These are phyloP conservation scores for Backusella psychrophila DNA, from an alignment of 192 early-diverging fungal species.

Conservation along the genomic window DNA sequence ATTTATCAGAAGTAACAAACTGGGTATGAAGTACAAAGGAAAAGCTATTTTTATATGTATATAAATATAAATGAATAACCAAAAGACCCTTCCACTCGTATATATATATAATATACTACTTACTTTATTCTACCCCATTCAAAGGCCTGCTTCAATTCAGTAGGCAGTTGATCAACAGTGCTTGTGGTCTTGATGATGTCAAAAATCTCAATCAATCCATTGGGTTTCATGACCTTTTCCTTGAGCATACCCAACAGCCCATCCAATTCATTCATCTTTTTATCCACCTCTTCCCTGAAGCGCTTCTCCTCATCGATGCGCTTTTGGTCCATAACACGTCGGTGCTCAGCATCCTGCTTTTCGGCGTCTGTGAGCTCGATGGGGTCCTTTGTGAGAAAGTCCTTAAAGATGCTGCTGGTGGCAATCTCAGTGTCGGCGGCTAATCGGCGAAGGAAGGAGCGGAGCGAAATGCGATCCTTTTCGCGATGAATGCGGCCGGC, in stretches of 20 bases:
- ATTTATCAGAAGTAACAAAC: conserved; percentile 53
- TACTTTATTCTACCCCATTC: conserved; percentile 60
- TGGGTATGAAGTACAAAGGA: conserved; percentile 52
- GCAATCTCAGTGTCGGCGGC: conserved; percentile 33
- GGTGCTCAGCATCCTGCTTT: conserved; percentile 32
- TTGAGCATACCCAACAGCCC: conserved; percentile 47
- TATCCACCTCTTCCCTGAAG: conserved; percentile 46
- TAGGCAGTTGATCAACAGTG: conserved; percentile 42
- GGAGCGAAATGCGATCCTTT: conserved; percentile 48
- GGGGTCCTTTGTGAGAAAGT: conserved; percentile 44
- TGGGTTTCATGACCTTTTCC: conserved; percentile 39
- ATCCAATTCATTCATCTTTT: conserved; percentile 45
- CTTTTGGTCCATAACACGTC: conserved; percentile 38
- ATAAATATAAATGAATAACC: neutral
- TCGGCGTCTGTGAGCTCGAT: conserved; percentile 39
- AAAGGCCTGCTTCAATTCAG: conserved; percentile 40
- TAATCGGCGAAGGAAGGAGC: conserved; percentile 42
- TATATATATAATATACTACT: neutral
- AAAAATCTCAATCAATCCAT: conserved; percentile 36
- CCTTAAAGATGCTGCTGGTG: conserved; percentile 25
- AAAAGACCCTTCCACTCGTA: neutral
- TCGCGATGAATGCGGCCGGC: conserved; percentile 34
- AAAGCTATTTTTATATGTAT: conserved; percentile 27
- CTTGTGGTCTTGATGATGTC: conserved; percentile 30
- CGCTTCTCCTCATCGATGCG: conserved; percentile 40